A percentile compares a stretch with the other conserved stretches of the same genome.
Conservation (phyloP, 2,329 filamentous ascomycete genomes). For the Diplodia scrobiculata region DNA sequence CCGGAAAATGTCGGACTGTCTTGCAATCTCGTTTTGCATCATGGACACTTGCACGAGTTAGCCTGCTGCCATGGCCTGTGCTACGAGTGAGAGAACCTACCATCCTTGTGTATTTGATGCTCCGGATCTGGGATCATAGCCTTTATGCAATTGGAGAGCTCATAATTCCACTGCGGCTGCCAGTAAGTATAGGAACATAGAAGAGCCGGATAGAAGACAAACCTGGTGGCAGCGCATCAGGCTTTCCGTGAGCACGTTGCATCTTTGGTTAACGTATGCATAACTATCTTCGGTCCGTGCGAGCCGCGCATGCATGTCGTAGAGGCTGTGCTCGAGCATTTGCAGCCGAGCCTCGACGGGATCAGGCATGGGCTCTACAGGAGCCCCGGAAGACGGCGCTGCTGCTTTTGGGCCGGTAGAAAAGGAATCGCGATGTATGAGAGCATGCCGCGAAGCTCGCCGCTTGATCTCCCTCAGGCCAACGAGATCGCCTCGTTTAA, state of each 20-base stretch:
- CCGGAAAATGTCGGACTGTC: conserved; percentile 62
- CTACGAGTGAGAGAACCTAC: conserved; percentile 56
- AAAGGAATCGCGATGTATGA: conserved; percentile 91
- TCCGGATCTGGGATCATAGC: conserved; percentile 74
- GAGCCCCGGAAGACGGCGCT: conserved; percentile 78
- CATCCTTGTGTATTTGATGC: conserved; percentile 75
- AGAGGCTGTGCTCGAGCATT: conserved; percentile 77
- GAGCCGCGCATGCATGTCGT: conserved; percentile 75
- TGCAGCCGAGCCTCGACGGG: conserved; percentile 73
- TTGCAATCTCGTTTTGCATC: conserved; percentile 65
- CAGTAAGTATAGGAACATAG: conserved; percentile 21
- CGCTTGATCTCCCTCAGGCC: conserved; percentile 94
- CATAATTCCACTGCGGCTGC: conserved; percentile 71
- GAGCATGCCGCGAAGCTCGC: conserved; percentile 84
- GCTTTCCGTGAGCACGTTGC: conserved; percentile 78
- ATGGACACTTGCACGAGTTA: conserved; percentile 48
- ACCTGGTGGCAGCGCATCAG: conserved; percentile 72
- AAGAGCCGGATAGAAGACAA: conserved; percentile 35
- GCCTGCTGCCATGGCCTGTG: conserved; percentile 7
- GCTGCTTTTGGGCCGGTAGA: conserved; percentile 68
- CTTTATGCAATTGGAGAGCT: conserved; percentile 74
- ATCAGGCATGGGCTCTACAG: conserved; percentile 79
- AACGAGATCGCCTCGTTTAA: conserved; percentile 90
- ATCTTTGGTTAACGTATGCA: conserved; percentile 75
- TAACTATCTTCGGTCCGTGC: conserved; percentile 82